Conservation (phyloP, 2,329 filamentous ascomycete genomes). For the Colletotrichum tropicicola region DNA sequence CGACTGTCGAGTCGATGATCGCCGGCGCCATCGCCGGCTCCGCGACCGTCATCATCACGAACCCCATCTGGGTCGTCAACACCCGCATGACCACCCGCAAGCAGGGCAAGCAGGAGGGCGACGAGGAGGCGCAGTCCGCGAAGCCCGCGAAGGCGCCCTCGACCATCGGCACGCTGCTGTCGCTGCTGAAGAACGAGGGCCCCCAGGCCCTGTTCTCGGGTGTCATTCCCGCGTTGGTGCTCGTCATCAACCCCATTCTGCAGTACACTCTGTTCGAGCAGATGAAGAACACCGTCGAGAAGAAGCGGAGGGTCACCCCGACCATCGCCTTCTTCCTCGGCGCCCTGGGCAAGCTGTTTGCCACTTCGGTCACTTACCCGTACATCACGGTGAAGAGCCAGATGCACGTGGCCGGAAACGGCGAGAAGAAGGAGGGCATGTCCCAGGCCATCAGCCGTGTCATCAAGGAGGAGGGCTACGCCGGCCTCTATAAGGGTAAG, state of each 20-base stretch:
- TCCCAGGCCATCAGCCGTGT: constrained; percentile 80
- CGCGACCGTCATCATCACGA: constrained; percentile 94
- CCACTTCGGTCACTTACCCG: constrained; percentile 93
- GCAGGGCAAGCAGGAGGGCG: constrained; percentile 44
- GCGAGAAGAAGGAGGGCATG: constrained; percentile 83
- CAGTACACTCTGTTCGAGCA: constrained; percentile 99
- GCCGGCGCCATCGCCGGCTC: constrained; percentile 93
- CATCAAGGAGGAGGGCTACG: constrained; percentile 88
- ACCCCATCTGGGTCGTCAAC: constrained; percentile 99
- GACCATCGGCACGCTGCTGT: constrained; percentile 83
- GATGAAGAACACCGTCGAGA: constrained; percentile 91
- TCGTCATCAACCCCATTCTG: constrained; percentile 97
- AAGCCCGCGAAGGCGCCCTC: constrained; percentile 65
- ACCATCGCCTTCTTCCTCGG: constrained; percentile 90
- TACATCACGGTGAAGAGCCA: constrained; percentile 99
- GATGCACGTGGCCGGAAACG: constrained; percentile 89
- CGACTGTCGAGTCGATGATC: constrained; percentile 92
- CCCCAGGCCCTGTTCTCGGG: constrained; percentile 87
- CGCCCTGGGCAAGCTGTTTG: constrained; percentile 92
- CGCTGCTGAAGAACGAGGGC: constrained; percentile 85
- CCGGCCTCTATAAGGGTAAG: constrained; percentile 85
- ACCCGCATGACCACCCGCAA: constrained; percentile 95
- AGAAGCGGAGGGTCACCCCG: constrained; percentile 76
- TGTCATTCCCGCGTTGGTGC: constrained; percentile 88
- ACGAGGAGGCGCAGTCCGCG: constrained; percentile 52